phyloP scores from a whole-genome alignment of 192 early-diverging fungal species.

The Gonapodya prolifera region DNA sequence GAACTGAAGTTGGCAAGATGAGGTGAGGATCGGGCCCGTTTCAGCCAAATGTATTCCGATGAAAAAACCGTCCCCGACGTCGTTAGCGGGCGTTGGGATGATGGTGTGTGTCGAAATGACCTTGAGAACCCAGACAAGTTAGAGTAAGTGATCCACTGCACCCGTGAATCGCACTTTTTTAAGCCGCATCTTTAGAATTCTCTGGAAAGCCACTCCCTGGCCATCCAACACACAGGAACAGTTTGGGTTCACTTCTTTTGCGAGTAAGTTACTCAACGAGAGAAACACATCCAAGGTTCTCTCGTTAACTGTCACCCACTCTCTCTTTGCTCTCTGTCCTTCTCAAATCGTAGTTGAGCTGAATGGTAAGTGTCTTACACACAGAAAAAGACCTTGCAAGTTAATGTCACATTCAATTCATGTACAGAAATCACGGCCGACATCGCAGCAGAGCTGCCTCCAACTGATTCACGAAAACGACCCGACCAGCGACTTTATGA shows the following conservation, averaged over 20 bases:
- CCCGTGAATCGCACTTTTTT: background rate
- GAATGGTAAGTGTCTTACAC: background rate
- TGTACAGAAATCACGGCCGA: constrained; percentile 10
- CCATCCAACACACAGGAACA: background rate
- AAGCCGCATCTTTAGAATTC: background rate
- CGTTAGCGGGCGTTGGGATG: background rate
- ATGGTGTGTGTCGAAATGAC: background rate
- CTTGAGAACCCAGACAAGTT: background rate
- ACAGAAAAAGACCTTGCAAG: background rate
- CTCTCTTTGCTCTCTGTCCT: background rate
- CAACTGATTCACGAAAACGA: background rate
- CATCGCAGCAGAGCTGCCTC: background rate
- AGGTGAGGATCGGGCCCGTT: background rate
- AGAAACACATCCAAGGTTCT: background rate
- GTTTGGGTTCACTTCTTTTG: background rate
- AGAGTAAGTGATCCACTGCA: background rate
- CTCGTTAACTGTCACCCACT: background rate
- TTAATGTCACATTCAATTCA: background rate
- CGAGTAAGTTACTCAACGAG: background rate
- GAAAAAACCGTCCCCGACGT: too few relatives aligned
- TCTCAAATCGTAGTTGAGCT: background rate
- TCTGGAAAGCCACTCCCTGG: background rate
- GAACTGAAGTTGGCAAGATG: background rate
- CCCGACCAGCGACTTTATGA: constrained; percentile 2
- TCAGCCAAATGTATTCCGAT: too few relatives aligned